Percentiles rank a stretch among this genome's conserved stretches.
Evolutionary conservation across 2,329 filamentous ascomycete genomes (phyloP).

Genomic region (Pseudocercospora crystallina): DNA sequence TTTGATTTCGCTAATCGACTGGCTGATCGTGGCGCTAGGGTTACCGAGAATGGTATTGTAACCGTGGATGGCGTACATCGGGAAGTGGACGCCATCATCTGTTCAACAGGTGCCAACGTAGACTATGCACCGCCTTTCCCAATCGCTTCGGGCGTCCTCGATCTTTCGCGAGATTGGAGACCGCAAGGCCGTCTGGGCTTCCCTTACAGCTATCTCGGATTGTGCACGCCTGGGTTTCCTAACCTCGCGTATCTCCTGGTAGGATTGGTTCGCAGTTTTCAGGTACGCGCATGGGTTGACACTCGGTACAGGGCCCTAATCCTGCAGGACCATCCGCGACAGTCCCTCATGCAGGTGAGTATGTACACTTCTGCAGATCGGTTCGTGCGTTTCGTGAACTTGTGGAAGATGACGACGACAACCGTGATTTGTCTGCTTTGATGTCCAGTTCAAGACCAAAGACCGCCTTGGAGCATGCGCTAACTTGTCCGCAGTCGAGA

Average conservation of each 20-base stretch:
- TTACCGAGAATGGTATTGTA: conserved; percentile 41
- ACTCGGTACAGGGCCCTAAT: conserved; percentile 19
- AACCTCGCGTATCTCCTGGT: conserved; percentile 28
- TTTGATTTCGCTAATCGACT: neutral
- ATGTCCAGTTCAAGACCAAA: no score
- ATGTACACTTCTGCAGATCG: neutral
- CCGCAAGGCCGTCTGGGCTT: conserved; percentile 38
- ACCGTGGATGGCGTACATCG: conserved; percentile 39
- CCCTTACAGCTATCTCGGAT: conserved; percentile 31
- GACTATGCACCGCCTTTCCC: conserved; percentile 36
- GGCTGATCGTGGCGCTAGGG: conserved; percentile 20
- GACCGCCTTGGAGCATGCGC: neutral
- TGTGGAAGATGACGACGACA: neutral
- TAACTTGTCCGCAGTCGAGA: conserved; percentile 52
- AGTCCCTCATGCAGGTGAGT: conserved; percentile 44
- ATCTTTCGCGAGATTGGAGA: conserved; percentile 31
- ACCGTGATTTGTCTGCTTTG: no score
- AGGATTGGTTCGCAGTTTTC: neutral
- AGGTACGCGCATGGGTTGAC: neutral
- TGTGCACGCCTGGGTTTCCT: conserved; percentile 25
- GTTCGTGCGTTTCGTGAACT: neutral
- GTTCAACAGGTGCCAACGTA: conserved; percentile 43
- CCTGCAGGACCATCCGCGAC: conserved; percentile 22
- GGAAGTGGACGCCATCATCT: conserved; percentile 45
- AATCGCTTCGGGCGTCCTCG: conserved; percentile 26